phyloP scores from a whole-genome alignment of 352 stramenopile genomes.

The Aphanomyces euteiches region DNA sequence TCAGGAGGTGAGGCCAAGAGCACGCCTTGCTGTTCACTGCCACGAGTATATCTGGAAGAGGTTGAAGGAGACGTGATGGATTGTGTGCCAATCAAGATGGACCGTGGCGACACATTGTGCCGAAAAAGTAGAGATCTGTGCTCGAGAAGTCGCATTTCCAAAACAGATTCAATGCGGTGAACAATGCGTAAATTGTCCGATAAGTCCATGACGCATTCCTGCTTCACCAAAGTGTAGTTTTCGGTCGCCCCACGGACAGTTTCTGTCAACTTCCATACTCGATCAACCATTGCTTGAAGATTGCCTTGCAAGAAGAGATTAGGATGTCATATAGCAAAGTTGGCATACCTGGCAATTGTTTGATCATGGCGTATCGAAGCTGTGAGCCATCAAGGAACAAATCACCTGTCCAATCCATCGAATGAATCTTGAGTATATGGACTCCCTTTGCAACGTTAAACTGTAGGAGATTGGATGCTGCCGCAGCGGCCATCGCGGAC shows the following conservation, averaged over 20 bases:
- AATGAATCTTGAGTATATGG: conserved; percentile 6
- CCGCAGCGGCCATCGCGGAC: neutral
- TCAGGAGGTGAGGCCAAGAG: neutral
- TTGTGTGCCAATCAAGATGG: neutral
- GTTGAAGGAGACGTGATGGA: neutral
- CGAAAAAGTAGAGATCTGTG: conserved; percentile 12
- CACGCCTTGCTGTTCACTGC: conserved; percentile 22
- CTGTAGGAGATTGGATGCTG: neutral
- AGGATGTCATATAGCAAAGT: neutral
- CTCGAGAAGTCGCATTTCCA: conserved; percentile 27
- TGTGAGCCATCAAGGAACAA: conserved; percentile 9
- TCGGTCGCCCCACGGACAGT: neutral
- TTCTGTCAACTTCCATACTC: conserved; percentile 16
- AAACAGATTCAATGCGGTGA: conserved; percentile 14
- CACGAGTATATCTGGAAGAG: conserved; percentile 6
- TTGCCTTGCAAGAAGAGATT: neutral
- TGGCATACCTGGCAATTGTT: neutral
- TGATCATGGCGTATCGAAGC: conserved; percentile 15
- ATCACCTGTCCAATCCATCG: conserved; percentile 18
- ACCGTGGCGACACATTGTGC: neutral
- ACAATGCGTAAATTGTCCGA: neutral
- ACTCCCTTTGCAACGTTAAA: neutral
- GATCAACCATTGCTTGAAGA: neutral
- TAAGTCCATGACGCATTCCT: conserved; percentile 11
- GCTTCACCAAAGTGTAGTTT: conserved; percentile 12